phyloP scores from a whole-genome alignment of 345 rosid species.

The Pugionium dolabratum region DNA sequence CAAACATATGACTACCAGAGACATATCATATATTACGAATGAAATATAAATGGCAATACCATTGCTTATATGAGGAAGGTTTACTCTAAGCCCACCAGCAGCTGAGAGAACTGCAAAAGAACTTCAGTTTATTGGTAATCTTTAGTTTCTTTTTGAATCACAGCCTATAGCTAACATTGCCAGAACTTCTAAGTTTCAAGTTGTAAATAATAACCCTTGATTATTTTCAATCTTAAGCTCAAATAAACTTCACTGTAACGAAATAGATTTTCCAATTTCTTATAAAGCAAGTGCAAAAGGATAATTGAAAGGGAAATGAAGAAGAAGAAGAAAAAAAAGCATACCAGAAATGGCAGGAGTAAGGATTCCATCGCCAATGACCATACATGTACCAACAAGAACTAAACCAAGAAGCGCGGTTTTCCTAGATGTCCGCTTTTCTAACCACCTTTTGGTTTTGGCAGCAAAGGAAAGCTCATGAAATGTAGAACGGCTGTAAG shows the following conservation, averaged over 20 bases:
- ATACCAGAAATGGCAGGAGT: slow-evolving; percentile 89
- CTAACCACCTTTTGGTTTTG: slow-evolving; percentile 85
- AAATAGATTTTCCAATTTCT: not conserved
- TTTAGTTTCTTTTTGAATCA: not conserved
- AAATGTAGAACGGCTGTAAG: slow-evolving; percentile 84
- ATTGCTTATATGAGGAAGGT: slow-evolving; percentile 60
- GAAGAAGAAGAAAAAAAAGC: too few relatives aligned
- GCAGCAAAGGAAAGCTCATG: slow-evolving; percentile 87
- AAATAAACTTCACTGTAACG: not conserved
- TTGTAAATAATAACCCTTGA: not conserved
- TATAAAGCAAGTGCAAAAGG: not conserved
- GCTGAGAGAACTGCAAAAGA: slow-evolving; percentile 83
- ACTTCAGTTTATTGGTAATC: not conserved
- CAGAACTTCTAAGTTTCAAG: too few relatives aligned
- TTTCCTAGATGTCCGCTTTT: slow-evolving; percentile 54
- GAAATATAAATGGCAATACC: slow-evolving; percentile 44
- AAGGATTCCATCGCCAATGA: slow-evolving; percentile 88
- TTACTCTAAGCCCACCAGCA: slow-evolving; percentile 87
- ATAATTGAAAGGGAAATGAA: not conserved
- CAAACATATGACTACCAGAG: not conserved
- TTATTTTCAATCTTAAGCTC: not conserved
- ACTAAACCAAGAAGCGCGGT: slow-evolving; percentile 69
- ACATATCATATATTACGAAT: not conserved
- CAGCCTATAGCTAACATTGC: not conserved
- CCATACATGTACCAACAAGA: slow-evolving; percentile 87